Percentiles rank a stretch among this genome's conserved stretches.
These are phyloP conservation scores for Mycena amicta DNA, from an alignment of 768 basidiomycete genomes.

Conservation along the genomic window DNA sequence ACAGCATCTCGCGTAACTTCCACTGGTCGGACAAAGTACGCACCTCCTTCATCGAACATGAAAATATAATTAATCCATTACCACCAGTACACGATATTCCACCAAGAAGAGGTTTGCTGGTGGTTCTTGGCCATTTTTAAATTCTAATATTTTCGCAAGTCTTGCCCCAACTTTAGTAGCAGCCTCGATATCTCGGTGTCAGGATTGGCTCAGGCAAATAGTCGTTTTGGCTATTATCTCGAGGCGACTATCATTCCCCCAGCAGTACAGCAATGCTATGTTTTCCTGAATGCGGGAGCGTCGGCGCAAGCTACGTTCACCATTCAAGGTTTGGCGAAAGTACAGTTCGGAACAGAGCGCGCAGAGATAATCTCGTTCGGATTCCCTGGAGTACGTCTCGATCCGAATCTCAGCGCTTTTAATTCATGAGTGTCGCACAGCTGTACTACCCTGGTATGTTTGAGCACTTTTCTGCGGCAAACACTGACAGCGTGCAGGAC, in stretches of 20 bases:
- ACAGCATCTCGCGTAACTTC: constrained; percentile 15
- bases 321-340: constrained; percentile 21
- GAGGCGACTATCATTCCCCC: constrained; percentile 27
- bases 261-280: constrained; percentile 26
- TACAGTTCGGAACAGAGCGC: constrained; percentile 7
- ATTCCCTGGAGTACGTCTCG: constrained; percentile 24
- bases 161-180: constrained; percentile 25
- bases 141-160: no score
- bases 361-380: constrained; percentile 21
- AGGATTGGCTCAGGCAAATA: constrained; percentile 18
- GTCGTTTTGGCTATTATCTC: constrained; percentile 27
- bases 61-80: neutral
- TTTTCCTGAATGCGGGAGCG: constrained; percentile 23
- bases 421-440: neutral
- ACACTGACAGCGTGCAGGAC: constrained; percentile 24
- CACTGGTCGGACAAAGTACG: constrained; percentile 23
- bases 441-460: constrained; percentile 10
- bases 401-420: neutral
- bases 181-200: constrained; percentile 22
- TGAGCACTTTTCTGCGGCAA: no score
- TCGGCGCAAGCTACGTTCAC: constrained; percentile 23
- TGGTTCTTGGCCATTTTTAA: no score
- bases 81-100: constrained; percentile 26
- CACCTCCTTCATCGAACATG: no score
- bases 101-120: constrained; percentile 19